phyloP scores from a whole-genome alignment of 352 stramenopile genomes.

The Pythium grandisporangium region DNA sequence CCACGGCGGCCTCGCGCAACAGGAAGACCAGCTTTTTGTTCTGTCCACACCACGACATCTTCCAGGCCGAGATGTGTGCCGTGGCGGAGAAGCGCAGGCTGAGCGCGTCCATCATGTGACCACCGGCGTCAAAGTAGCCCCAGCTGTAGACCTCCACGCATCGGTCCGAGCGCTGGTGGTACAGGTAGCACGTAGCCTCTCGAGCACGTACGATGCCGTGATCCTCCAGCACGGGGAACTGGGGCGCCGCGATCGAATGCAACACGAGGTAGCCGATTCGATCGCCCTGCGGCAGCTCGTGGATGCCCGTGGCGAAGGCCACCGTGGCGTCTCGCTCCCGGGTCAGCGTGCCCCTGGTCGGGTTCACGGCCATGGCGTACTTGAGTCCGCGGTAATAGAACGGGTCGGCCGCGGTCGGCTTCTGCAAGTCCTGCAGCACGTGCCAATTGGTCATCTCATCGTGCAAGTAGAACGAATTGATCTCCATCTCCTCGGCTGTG shows the following conservation, averaged over 20 bases:
- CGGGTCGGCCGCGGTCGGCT: not conserved
- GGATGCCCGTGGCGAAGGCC: constrained; percentile 2
- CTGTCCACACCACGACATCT: constrained; percentile 1
- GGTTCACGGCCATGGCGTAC: not conserved
- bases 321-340: constrained; percentile 1
- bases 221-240: constrained; percentile 5
- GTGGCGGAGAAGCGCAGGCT: not conserved
- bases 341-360: constrained; percentile 10
- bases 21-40: constrained; percentile 7
- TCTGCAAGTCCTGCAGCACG: constrained; percentile 1
- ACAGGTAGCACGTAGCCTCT: constrained; percentile 32
- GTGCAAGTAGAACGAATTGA: not conserved
- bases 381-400: constrained; percentile 7
- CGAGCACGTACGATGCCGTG: constrained; percentile 26
- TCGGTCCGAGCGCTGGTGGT: constrained; percentile 18
- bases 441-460: constrained; percentile 3
- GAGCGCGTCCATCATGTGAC: constrained; percentile 1
- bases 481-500: constrained; percentile 1
- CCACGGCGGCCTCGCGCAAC: not conserved
- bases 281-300: not conserved
- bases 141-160: constrained; percentile 38
- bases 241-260: constrained; percentile 1
- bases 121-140: constrained; percentile 25
- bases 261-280: constrained; percentile 6
- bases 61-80: not conserved